These are phyloP conservation scores for Phyllosticta capitalensis DNA, from an alignment of 2,329 filamentous ascomycete species.

Conservation along the genomic window DNA sequence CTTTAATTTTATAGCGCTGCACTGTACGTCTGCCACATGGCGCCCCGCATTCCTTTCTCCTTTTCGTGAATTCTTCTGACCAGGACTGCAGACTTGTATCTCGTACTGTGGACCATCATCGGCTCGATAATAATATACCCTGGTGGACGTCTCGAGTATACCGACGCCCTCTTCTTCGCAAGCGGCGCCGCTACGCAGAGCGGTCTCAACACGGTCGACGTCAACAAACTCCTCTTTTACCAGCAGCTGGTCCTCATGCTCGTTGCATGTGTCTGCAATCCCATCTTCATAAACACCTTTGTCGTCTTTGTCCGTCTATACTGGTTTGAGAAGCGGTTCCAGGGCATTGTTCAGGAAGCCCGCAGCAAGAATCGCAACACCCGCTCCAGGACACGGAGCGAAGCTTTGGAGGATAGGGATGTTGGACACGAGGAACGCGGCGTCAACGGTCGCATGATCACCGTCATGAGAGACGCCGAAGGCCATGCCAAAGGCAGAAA, in stretches of 20 bases:
- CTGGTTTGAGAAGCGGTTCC: conserved; percentile 97
- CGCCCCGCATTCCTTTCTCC: neutral
- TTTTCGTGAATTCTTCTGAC: neutral
- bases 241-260: conserved; percentile 43
- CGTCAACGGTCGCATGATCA: conserved; percentile 57
- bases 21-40: conserved; percentile 46
- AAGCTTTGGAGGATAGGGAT: conserved; percentile 35
- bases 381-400: conserved; percentile 45
- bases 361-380: conserved; percentile 51
- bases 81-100: conserved; percentile 58
- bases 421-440: conserved; percentile 48
- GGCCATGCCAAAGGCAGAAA: conserved; percentile 41
- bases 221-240: conserved; percentile 38
- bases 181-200: conserved; percentile 82
- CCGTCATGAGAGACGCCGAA: conserved; percentile 51
- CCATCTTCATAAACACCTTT: conserved; percentile 43
- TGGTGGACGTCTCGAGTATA: conserved; percentile 57
- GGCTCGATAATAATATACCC: conserved; percentile 70
- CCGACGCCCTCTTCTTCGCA: conserved; percentile 85
- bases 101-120: conserved; percentile 62
- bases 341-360: conserved; percentile 68
- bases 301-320: conserved; percentile 91
- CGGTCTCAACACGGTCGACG: conserved; percentile 68
- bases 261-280: conserved; percentile 29
- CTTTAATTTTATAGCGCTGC: conserved; percentile 73